Evolutionary conservation across 768 basidiomycete species (phyloP), one percentile per base, ranked within the genome.

Genomic region (Rhodosporidiobolus odoratus): DNA sequence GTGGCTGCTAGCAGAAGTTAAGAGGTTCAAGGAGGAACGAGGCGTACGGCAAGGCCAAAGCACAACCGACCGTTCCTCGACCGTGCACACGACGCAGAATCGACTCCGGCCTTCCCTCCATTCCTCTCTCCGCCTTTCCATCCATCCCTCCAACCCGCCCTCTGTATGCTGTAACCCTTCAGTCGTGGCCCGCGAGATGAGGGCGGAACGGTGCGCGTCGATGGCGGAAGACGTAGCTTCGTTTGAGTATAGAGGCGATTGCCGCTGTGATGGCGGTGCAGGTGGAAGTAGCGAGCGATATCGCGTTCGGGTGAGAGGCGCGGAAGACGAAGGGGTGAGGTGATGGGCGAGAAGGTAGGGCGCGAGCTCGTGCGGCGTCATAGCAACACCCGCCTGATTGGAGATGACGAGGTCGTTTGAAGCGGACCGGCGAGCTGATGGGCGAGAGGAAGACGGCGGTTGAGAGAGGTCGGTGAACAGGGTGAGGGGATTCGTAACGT

Each of bases 21-120:
- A 16, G 9, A 27, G 19, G 37, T n/a, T 17, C 21, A 25, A 38
- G 25, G 40, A 25, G 30, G 30, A 15, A 34, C 13, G 7, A 21
- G 10, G 66, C 69, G 50, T 34, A 71, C 69, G 69, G 35, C 69
- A 71, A 3, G 69, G 69, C 69, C 69, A 71, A 30, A 71, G 37
- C n/a, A 71, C 65, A n/a, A 71, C 37, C 2, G 23, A 53, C 8
- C 69, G n/a, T 25, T 65, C 65, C 40, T 71, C 65, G 30, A 71
- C 69, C 34, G 65, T 66, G 43, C 69, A 71, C 37, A 70, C 69
- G n/a, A 71, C 69, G 56, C 69, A 71, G 56, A 66, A 71, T 37
- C 30, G 2, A 15, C 52, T 41, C 25, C 69, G 17, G 15, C 47
- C 56, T 4, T 71, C 69, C 4, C 69, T 21, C 60, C 65, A 71